Percentiles rank a stretch among this genome's conserved stretches.
Conservation (phyloP, 2,329 filamentous ascomycete species). For the Sporothrix euskadiensis region DNA sequence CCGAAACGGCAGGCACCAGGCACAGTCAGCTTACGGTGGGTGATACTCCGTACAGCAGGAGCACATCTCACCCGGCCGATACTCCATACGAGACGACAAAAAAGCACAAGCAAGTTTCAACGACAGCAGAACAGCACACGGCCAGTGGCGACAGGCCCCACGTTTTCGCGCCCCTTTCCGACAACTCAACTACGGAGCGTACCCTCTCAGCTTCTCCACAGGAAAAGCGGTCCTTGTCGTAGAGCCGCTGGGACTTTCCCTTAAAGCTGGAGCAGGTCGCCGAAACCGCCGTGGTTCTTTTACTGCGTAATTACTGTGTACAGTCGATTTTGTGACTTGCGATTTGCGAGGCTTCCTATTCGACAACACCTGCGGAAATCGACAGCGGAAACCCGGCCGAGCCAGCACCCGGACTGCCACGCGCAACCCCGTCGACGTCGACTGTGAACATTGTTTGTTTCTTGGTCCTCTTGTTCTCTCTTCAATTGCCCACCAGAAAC, state of each 20-base stretch:
- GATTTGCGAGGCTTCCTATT: conserved; percentile 21
- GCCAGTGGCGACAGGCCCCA: not conserved
- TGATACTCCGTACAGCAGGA: not conserved
- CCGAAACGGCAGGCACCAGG: conserved; percentile 8
- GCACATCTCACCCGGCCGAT: not conserved
- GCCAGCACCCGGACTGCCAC: not conserved
- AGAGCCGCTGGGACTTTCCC: not conserved
- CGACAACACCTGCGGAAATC: not conserved
- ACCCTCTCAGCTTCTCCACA: conserved; percentile 7
- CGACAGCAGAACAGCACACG: not conserved
- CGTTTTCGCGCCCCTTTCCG: not conserved
- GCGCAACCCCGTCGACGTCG: not conserved
- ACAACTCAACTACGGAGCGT: not conserved
- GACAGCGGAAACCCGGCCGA: not conserved
- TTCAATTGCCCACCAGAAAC: not conserved
- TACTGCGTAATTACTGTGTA: not conserved
- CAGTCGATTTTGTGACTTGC: not conserved
- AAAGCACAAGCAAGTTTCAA: not conserved
- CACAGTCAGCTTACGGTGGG: conserved; percentile 17
- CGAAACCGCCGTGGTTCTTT: conserved; percentile 22
- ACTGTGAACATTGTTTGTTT: not conserved
- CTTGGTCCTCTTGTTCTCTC: not conserved
- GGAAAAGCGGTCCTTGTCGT: not conserved
- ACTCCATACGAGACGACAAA: conserved; percentile 1
- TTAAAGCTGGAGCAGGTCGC: conserved; percentile 18